phyloP scores from a whole-genome alignment of 371 early-diverging fungal species.

The Saksenaea vasiformis region DNA sequence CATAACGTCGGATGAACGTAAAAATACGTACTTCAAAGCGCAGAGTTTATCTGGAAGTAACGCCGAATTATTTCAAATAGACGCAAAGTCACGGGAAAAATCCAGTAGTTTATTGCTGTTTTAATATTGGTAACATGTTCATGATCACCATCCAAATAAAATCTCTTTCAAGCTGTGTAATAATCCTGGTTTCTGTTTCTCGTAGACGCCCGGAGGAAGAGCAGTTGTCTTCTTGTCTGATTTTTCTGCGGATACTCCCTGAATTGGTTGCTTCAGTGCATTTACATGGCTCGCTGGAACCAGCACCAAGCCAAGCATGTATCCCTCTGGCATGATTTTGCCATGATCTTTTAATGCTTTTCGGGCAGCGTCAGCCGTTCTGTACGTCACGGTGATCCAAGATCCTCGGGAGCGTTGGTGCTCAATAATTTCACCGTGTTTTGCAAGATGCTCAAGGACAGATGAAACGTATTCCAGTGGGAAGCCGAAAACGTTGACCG shows the following conservation, averaged over 20 bases:
- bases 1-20: no score
- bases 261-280: background rate
- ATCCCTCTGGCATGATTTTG: slow-evolving; percentile 18
- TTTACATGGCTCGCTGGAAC: background rate
- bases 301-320: slow-evolving; percentile 17
- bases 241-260: background rate
- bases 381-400: slow-evolving; percentile 42
- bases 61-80: no score
- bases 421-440: slow-evolving; percentile 31
- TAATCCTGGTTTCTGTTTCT: background rate
- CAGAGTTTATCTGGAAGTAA: no score
- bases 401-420: slow-evolving; percentile 28
- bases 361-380: slow-evolving; percentile 19
- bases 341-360: slow-evolving; percentile 38
- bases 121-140: no score
- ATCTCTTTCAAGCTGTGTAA: background rate
- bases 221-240: background rate
- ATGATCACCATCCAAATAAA: background rate
- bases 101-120: no score
- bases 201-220: background rate
- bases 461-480: slow-evolving; percentile 19
- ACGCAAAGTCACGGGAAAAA: no score
- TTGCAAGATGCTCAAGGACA: slow-evolving; percentile 29
- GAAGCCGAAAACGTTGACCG: slow-evolving; percentile 43
- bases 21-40: no score